Evolutionary conservation across 768 basidiomycete species (phyloP), one percentile per base, ranked within the genome.

Genomic region (Suillus fuscotomentosus): DNA sequence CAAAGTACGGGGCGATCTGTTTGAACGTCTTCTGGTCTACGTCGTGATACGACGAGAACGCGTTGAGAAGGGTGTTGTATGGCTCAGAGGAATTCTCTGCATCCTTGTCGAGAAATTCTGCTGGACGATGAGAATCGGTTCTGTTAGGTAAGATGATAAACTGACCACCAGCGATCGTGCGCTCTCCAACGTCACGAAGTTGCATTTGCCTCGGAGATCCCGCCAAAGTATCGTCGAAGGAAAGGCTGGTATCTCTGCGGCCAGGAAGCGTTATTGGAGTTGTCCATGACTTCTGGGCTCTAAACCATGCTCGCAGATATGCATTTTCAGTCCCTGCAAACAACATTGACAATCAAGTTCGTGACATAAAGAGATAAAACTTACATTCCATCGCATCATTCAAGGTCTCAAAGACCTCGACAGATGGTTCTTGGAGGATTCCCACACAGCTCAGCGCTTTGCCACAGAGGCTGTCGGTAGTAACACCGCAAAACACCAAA

Each of bases 351-450:
- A 61, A 56, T 48, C 54, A 20, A 60, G 50, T 51, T 22, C 53
- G 17, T 48, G 17, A 38, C 47, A 61, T 22, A 54, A 64, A 55
- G 55, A 42, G 45, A 54, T 31, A 41, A 67, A 22, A 56, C 91
- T 73, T 71, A 92, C 92, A 97, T 76, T 99, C 97, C 82, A 98
- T 85, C 0, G 94, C 96, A 67, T 97, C 94, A 69, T 91, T 95
- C 69, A 95, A 81, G 8, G 86, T 88, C 63, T 82, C 81, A 69
- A 97, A 95, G 17, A 92, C 72, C 77, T 96, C 94, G 15, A 97
- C 94, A 6, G 87, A 83, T 0, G 85, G 83, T 27, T 88, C 84
- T n/a, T 87, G 85, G 45, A 97, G 83, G 1, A 98, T 83, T 9
- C 88, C 90, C 0, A 97, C 96, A 62, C 87, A 89, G 48, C 83